Evolutionary conservation across 306 rosid species (phyloP).

Genomic region (Sicyos baderoa): DNA sequence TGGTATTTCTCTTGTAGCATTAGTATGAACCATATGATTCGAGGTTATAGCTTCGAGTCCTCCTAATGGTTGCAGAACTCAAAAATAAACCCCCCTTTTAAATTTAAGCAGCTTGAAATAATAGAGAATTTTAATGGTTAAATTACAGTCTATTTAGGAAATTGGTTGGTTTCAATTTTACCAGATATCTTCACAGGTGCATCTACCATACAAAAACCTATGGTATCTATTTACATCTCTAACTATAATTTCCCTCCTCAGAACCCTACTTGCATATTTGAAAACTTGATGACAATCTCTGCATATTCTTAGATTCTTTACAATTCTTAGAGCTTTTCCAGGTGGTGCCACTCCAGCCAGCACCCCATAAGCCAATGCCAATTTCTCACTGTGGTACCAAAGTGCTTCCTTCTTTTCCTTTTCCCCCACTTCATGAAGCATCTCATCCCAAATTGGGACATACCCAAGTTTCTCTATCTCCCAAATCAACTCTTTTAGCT

Average conservation of each 20-base stretch:
- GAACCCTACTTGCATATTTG: constrained; percentile 51
- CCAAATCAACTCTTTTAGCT: constrained; percentile 46
- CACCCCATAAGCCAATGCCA: constrained; percentile 74
- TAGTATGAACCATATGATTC: too few species aligned
- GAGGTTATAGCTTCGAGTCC: too few species aligned
- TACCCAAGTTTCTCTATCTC: constrained; percentile 67
- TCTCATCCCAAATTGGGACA: constrained; percentile 58
- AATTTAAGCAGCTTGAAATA: too few species aligned
- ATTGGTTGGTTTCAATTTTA: constrained; percentile 22
- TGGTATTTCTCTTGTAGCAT: too few species aligned
- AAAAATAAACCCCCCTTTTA: too few species aligned
- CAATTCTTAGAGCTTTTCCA: constrained; percentile 61
- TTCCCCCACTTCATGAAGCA: constrained; percentile 57
- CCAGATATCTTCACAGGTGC: constrained; percentile 71
- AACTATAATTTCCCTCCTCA: constrained; percentile 69
- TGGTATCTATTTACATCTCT: constrained; percentile 83
- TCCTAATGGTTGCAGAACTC: too few species aligned
- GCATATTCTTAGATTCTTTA: constrained; percentile 88
- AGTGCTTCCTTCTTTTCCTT: constrained; percentile 61
- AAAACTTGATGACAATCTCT: constrained; percentile 71
- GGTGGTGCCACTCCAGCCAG: constrained; percentile 51
- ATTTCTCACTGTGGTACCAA: constrained; percentile 78
- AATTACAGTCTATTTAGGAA: background rate
- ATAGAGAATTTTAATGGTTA: background rate
- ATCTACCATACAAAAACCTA: constrained; percentile 53